phyloP scores from a whole-genome alignment of 768 basidiomycete species.

The Xerocomus brunneocitrinus region DNA sequence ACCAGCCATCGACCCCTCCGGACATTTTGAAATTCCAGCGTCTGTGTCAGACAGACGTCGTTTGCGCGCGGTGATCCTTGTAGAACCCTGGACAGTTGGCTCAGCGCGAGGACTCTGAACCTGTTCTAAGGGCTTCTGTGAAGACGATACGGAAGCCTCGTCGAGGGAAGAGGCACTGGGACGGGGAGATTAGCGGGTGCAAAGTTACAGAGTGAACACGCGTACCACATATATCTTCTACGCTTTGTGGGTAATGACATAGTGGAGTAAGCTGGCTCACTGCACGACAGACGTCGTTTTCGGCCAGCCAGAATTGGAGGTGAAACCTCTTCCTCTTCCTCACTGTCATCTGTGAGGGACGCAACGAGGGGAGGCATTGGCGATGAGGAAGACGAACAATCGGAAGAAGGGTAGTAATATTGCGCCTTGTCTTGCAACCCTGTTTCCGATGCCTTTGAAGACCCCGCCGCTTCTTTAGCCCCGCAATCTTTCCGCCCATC shows the following conservation, averaged over 20 bases:
- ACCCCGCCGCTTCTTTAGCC: not conserved
- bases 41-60: constrained; percentile 35
- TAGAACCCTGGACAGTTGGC: not conserved
- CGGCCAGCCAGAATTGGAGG: constrained; percentile 10
- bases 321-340: constrained; percentile 4
- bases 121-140: not conserved
- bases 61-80: constrained; percentile 18
- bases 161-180: not conserved
- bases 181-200: not conserved
- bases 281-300: constrained; percentile 11
- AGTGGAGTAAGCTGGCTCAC: not conserved
- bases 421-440: not conserved
- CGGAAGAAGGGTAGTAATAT: constrained; percentile 5
- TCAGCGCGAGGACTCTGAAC: not conserved
- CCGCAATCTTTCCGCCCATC: not conserved
- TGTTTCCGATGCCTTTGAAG: not conserved
- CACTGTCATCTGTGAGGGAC: constrained; percentile 10
- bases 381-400: not conserved
- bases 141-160: not conserved
- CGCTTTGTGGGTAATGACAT: not conserved
- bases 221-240: not conserved
- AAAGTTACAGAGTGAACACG: not conserved
- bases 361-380: constrained; percentile 6
- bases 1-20: constrained; percentile 5
- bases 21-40: constrained; percentile 22